Base-by-base conservation (phyloP, 495 filamentous ascomycete genomes). In the Penicillium cosmopolitanum region DNA sequence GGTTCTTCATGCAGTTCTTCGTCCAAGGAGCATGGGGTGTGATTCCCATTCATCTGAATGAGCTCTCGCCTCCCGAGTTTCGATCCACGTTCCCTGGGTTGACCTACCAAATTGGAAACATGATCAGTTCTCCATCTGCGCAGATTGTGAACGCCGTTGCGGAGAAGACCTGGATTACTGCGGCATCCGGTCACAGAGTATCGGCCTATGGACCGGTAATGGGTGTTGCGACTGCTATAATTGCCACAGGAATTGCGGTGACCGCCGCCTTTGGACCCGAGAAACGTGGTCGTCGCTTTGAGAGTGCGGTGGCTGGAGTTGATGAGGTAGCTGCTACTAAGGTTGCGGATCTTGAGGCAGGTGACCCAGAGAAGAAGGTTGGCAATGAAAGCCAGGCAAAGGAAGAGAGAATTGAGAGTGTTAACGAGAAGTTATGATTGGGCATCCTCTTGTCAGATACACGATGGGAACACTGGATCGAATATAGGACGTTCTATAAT, bases 1-100 rank as follows among this genome's bases (percentile, higher is more conserved):
- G 85, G 19, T 93, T 93, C 77, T 84, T 89, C 68, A 82, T 91
- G 57, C 89, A 93, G 66, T 91, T 91, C 72, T 91, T 88, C 67
- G 81, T 91, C 25, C 87, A 92, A 64, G 90, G 90, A 8, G 87
- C 88, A 0, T 93, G 86, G 87, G 88, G 90, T 40, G 85, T 92
- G 6, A 85, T 92, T 31, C 90, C 90, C 9, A 88, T 92, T 63
- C 89, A 91, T 63, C 79, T 93, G 50, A 90, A 90, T 69, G 90
- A 93, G 74, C 81, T 92, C 0, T 85, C 89, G 0, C 90, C 89
- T 6, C 83, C 85, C 0, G 87, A 87, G 1, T 91, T 89, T 77
- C 83, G 89, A n/a, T 88, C 88, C 4, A 82, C 69, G 0, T 75
- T 75, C 58, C 69, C 73, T 6, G 73, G 72, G 64, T 36, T 55